Base-by-base conservation (phyloP, 345 rosid species). In the Adansonia digitata region DNA sequence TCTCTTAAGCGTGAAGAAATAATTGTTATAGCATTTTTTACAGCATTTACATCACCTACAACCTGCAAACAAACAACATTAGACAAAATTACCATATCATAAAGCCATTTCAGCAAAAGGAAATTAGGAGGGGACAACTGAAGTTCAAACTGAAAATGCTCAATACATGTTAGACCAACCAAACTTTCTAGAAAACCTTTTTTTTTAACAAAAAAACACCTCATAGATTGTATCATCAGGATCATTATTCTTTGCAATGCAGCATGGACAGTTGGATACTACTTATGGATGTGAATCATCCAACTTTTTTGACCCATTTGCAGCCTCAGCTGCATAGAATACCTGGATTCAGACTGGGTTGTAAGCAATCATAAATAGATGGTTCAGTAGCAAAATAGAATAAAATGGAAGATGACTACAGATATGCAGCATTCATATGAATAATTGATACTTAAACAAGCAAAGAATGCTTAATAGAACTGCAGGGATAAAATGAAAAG, bases 1-100 rank as follows among this genome's bases (percentile, higher is more conserved):
- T 93, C 99, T 82, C 94, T 85, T 82, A 96, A 80, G 73, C 97
- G 97, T 2, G 91, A 86, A 51, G 98, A 90, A 75, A 96, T 90
- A 69, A 84, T 79, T 4, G 84, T 80, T 79, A 96, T 45, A 72
- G 99, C 97, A 81, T 87, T 91, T 82, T 89, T 96, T 51, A 93
- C 99, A 22, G 85, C 85, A 79, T 81, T 79, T n/a, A 76, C 78
- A 53, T 93, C 99, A 69, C 99, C 99, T 18, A 90, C 90, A 75
- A 96, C 89, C 98, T 96, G 89, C 80, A 46, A 55, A 76, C 63
- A 74, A 75, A 73, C 34, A 72, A 69, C 59, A 43, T 0, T 68
- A 68, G 56, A 68, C 4, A 29, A 46, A n/a, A n/a, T n/a, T n/a
- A n/a, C n/a, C n/a, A 72, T n/a, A 72, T 15, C 42, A 73, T 40